Evolutionary conservation across 805 yeast genomes (phyloP).

Genomic region (Yarrowia porcina): DNA sequence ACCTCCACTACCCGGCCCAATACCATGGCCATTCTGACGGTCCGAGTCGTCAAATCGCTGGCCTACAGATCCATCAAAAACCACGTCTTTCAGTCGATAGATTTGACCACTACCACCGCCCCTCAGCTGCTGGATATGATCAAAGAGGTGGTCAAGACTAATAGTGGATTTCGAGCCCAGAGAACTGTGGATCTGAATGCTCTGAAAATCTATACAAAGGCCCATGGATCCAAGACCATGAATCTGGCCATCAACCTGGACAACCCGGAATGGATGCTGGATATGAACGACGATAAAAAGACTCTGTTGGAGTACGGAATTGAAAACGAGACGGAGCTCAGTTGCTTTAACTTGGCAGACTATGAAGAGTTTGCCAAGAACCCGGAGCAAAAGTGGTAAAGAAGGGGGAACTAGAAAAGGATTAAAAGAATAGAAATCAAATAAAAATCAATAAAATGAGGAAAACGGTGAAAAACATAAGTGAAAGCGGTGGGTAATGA

Average conservation of each 20-base stretch:
- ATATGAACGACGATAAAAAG: constrained; percentile 43
- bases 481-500: too few species aligned
- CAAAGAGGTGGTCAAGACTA: constrained; percentile 45
- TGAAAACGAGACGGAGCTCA: constrained; percentile 89
- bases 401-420: too few species aligned
- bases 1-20: constrained; percentile 17
- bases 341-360: constrained; percentile 67
- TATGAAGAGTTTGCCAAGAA: constrained; percentile 68
- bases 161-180: constrained; percentile 76
- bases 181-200: constrained; percentile 66
- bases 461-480: too few species aligned
- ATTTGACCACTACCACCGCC: constrained; percentile 68
- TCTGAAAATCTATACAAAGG: constrained; percentile 85
- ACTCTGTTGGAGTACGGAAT: constrained; percentile 52
- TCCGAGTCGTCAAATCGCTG: constrained; percentile 86
- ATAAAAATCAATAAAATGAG: too few species aligned
- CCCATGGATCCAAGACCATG: constrained; percentile 92
- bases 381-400: constrained; percentile 90
- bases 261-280: constrained; percentile 69
- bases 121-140: constrained; percentile 56
- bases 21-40: constrained; percentile 59
- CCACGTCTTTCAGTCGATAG: constrained; percentile 55
- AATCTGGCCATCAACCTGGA: constrained; percentile 88
- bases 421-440: too few species aligned
- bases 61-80: constrained; percentile 44